These are phyloP conservation scores for Leucocoprinus leucothites DNA, from an alignment of 768 basidiomycete species.

Conservation along the genomic window DNA sequence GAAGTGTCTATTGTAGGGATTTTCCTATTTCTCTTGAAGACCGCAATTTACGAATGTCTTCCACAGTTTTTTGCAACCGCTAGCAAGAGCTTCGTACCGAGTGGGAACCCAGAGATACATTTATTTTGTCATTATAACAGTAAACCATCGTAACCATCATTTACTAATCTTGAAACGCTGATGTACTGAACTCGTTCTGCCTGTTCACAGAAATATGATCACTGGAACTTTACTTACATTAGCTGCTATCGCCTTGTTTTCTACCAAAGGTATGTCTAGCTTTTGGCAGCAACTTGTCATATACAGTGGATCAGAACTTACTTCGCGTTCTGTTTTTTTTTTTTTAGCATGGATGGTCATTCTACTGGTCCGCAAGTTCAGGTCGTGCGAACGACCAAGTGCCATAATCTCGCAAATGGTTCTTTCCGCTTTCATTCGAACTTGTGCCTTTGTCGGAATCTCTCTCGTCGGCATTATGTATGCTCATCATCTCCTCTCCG, in stretches of 20 bases:
- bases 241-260: not conserved
- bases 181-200: too few species aligned
- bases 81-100: not conserved
- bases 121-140: conserved; percentile 3
- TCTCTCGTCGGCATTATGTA: not conserved
- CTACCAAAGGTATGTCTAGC: not conserved
- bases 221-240: not conserved
- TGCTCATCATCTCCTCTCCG: not conserved
- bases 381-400: not conserved
- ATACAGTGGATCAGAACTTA: not conserved
- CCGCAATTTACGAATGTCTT: not conserved
- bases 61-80: not conserved
- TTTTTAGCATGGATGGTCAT: not conserved
- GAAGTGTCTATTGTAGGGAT: conserved; percentile 4
- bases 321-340: too few species aligned
- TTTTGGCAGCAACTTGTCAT: not conserved
- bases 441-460: not conserved
- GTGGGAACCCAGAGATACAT: not conserved
- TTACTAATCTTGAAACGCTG: not conserved
- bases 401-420: conserved; percentile 1
- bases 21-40: not conserved
- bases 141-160: not conserved
- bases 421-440: conserved; percentile 9
- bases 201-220: conserved; percentile 2
- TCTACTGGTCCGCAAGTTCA: conserved; percentile 2